Conservation (phyloP, 192 early-diverging fungal species). For the Funneliformis geosporum region DNA sequence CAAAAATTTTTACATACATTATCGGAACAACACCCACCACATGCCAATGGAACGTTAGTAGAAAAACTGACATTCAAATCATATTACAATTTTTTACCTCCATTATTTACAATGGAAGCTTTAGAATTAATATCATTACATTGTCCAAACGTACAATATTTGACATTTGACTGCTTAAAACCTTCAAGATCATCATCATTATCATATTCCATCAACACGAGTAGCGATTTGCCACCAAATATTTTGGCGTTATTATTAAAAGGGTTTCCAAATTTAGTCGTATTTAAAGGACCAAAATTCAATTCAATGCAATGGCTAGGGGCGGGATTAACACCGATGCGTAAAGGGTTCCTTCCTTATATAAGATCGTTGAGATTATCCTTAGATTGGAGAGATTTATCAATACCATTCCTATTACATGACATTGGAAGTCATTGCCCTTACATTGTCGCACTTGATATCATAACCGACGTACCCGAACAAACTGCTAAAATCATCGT, state of each 20-base stretch:
- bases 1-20: conserved; percentile 3
- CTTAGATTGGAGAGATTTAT: background rate
- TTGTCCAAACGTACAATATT: background rate
- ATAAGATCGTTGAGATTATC: background rate
- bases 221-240: background rate
- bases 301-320: background rate
- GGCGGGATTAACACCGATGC: background rate
- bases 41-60: background rate
- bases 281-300: conserved; percentile 4
- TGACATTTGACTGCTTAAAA: background rate
- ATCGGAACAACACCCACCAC: background rate
- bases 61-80: background rate
- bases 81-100: background rate
- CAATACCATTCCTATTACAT: background rate
- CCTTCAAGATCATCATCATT: background rate
- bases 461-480: background rate
- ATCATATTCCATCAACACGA: background rate
- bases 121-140: background rate
- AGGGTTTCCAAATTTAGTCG: background rate
- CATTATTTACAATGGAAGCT: background rate
- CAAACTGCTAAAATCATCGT: conserved; percentile 2
- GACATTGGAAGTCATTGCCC: background rate
- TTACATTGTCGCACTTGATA: background rate
- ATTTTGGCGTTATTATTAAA: background rate
- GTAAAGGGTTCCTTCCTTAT: background rate